Conservation (phyloP, 2,329 filamentous ascomycete genomes). For the Ophiostoma triangulosporum region DNA sequence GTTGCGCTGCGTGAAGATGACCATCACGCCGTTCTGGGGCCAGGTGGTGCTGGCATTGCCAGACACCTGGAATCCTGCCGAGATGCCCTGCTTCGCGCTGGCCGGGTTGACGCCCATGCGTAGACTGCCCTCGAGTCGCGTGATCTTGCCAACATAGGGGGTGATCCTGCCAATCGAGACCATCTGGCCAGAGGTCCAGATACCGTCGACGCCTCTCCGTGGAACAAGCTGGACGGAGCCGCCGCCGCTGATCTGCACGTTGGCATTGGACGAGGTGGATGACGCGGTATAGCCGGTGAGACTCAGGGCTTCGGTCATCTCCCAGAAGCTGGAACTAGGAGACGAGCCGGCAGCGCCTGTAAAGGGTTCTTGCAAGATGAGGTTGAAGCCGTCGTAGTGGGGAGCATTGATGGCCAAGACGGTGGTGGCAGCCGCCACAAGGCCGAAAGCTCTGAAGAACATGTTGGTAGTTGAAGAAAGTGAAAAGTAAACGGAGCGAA, state of each 20-base stretch:
- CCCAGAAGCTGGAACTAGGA: constrained; percentile 27
- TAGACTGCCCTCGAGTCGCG: constrained; percentile 31
- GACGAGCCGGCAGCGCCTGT: constrained; percentile 22
- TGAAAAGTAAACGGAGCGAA: not conserved
- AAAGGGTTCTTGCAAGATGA: constrained; percentile 32
- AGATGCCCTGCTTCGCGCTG: constrained; percentile 36
- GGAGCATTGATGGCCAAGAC: constrained; percentile 26
- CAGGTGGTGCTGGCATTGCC: constrained; percentile 36
- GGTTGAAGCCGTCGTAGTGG: constrained; percentile 24
- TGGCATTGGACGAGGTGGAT: constrained; percentile 32
- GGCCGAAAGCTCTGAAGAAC: not conserved
- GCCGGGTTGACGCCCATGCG: constrained; percentile 30
- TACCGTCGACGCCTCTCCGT: constrained; percentile 24
- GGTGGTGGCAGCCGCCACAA: not conserved
- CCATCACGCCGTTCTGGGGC: constrained; percentile 42
- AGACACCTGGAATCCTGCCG: constrained; percentile 47
- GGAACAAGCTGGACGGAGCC: constrained; percentile 39
- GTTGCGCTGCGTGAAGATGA: constrained; percentile 44
- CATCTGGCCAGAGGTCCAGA: constrained; percentile 42
- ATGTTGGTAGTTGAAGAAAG: not conserved
- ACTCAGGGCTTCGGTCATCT: constrained; percentile 43
- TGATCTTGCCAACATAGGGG: too few relatives aligned
- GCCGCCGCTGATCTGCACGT: constrained; percentile 37
- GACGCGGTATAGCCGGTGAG: constrained; percentile 42
- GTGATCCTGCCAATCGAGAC: too few relatives aligned